Percentiles rank a stretch among this genome's conserved stretches.
Conservation (phyloP, 2,329 filamentous ascomycete species). For the Xenosphaeropsis pyriputrescens region DNA sequence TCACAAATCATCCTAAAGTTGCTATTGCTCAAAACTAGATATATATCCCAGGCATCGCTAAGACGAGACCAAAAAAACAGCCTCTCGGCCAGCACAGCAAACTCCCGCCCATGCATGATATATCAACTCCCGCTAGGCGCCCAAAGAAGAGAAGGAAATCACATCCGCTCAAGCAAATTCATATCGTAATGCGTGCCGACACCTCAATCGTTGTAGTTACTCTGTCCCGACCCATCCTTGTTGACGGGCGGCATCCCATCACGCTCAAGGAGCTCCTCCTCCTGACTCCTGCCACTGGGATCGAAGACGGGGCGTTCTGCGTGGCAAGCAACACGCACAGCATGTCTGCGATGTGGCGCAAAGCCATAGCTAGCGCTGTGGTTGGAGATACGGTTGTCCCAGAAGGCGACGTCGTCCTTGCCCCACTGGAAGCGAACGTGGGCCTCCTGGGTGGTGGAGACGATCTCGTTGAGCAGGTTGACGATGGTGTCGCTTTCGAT, state of each 20-base stretch:
- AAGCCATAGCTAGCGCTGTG: constrained; percentile 41
- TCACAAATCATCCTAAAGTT: no score
- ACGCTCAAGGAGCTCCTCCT: constrained; percentile 31
- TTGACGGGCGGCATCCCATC: constrained; percentile 33
- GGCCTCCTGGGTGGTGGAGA: constrained; percentile 47
- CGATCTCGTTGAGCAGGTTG: constrained; percentile 34
- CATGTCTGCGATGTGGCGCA: constrained; percentile 38
- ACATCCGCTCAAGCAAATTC: no score
- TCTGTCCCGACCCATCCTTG: constrained; percentile 37
- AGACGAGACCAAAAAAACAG: no score
- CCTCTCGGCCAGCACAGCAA: no score
- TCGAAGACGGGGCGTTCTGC: constrained; percentile 17
- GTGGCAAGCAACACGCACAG: constrained; percentile 20
- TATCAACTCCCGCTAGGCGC: no score
- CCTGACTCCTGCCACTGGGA: constrained; percentile 28
- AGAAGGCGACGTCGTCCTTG: constrained; percentile 50
- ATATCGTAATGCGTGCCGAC: no score
- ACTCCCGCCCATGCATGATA: no score
- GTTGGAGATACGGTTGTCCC: constrained; percentile 48
- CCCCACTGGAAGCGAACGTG: constrained; percentile 54
- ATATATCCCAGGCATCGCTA: no score
- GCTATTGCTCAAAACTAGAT: no score
- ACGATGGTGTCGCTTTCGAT: constrained; percentile 37
- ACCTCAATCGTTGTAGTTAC: constrained; percentile 39
- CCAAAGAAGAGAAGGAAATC: no score